Evolutionary conservation across 140 eudicot species (phyloP).

Genomic region (Ambrosia hybrid): DNA sequence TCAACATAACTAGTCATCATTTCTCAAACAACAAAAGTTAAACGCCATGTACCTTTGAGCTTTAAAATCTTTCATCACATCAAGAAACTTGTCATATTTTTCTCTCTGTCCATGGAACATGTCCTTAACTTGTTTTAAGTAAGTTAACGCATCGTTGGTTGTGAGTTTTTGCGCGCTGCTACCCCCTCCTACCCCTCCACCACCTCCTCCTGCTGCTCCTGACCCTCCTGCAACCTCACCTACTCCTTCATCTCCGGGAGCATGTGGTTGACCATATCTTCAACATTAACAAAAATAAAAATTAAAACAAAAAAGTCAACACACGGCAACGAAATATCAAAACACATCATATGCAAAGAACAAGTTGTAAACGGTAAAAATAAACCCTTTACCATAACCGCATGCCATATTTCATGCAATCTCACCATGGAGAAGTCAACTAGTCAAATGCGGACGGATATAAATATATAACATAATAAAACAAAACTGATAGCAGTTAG

Average conservation of each 20-base stretch:
- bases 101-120: slow-evolving; percentile 82
- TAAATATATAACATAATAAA: no score
- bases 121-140: slow-evolving; percentile 85
- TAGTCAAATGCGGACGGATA: no score
- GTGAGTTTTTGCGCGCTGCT: slow-evolving; percentile 66
- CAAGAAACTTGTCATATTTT: slow-evolving; percentile 52
- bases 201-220: slow-evolving; percentile 26
- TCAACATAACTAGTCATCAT: background rate
- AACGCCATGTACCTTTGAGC: slow-evolving; percentile 63
- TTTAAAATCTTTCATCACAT: slow-evolving; percentile 63
- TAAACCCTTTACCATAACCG: slow-evolving; percentile 1
- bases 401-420: background rate
- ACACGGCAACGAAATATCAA: background rate
- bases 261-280: slow-evolving; percentile 68
- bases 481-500: no score
- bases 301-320: background rate
- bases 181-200: slow-evolving; percentile 36
- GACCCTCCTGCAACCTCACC: slow-evolving; percentile 37
- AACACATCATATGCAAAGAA: background rate
- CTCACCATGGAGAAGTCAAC: background rate
- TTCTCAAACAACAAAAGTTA: background rate
- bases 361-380: slow-evolving; percentile 6
- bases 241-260: slow-evolving; percentile 43
- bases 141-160: slow-evolving; percentile 77
- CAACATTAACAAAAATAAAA: slow-evolving; percentile 17